Base-by-base conservation (phyloP, 257 asterid genomes). In the Fraxinus cuspidata region DNA sequence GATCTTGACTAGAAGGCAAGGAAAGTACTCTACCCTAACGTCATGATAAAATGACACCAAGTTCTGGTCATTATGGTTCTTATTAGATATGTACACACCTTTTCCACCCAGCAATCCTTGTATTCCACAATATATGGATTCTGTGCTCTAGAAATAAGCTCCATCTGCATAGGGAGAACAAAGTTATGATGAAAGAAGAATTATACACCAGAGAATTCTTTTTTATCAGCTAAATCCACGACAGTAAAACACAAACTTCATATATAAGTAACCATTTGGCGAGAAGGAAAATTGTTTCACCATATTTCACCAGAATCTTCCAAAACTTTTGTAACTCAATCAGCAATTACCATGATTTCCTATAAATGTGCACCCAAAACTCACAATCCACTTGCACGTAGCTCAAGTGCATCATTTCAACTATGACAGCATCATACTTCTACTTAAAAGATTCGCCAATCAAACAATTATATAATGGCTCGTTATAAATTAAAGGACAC, bases 81-180 rank as follows among this genome's bases (percentile, higher is more conserved):
- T 19, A 19, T 10, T n/a, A 6, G 3, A 7, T 23, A 19, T 51
- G 71, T 70, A 65, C 91, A 6, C 80, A 96, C 99, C 97, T 91
- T 93, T 85, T 96, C 99, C 84, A 96, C 98, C 99, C 99, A 96
- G 58, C 97, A 96, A 85, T 96, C 98, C 88, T 90, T 96, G 88
- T 96, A 93, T 78, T 96, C 99, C 77, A 96, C 99, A 68, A 93
- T 91, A 81, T 83, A 96, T 70, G 95, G 97, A 81, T 87, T 89
- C 70, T 80, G 83, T 32, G 83, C 97, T 85, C 85, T 91, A 56
- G 99, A 87, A 25, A 96, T 95, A 73, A 96, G 98, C 83, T 96
- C 99, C 99, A 96, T 96, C 99, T 93, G 90, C 80, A 89, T 38
- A 85, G 67, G 56, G 40, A 15, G 51, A 68, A 72, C 75, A 21